phyloP scores from a whole-genome alignment of 768 basidiomycete genomes.

The Amanita fuliginea region DNA sequence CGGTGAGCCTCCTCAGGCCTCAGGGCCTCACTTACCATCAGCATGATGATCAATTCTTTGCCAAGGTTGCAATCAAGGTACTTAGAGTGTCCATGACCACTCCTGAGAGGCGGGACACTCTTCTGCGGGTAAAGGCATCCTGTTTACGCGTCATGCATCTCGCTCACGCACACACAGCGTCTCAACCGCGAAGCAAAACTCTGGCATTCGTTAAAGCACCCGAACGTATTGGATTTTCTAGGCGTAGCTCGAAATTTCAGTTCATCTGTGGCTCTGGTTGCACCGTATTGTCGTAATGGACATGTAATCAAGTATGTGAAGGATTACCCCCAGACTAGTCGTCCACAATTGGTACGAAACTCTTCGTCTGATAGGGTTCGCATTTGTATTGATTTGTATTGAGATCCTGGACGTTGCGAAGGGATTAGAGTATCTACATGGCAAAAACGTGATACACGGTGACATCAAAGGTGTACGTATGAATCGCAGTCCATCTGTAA shows the following conservation, averaged over 20 bases:
- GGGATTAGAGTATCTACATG: conserved; percentile 47
- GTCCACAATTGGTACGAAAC: neutral
- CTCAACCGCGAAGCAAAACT: conserved; percentile 45
- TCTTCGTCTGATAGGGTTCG: too few species aligned
- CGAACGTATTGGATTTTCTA: conserved; percentile 42
- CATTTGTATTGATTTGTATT: conserved; percentile 21
- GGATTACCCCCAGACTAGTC: conserved; percentile 15
- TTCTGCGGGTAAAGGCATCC: conserved; percentile 32
- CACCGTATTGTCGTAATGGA: conserved; percentile 53
- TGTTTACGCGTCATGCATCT: neutral
- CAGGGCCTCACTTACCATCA: neutral
- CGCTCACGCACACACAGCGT: conserved; percentile 24
- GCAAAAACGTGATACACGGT: conserved; percentile 45
- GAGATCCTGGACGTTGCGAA: conserved; percentile 29
- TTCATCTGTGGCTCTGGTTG: conserved; percentile 47
- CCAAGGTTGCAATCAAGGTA: conserved; percentile 47
- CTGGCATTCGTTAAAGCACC: conserved; percentile 50
- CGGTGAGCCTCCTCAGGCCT: conserved; percentile 20
- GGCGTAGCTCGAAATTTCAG: conserved; percentile 40
- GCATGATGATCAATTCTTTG: neutral
- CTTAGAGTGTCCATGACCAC: conserved; percentile 26
- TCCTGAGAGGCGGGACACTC: conserved; percentile 37
- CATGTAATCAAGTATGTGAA: conserved; percentile 34
- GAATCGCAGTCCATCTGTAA: neutral
- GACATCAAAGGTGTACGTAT: conserved; percentile 47